Evolutionary conservation across 2,329 filamentous ascomycete species (phyloP).

Genomic region (Mariannaea sp.): DNA sequence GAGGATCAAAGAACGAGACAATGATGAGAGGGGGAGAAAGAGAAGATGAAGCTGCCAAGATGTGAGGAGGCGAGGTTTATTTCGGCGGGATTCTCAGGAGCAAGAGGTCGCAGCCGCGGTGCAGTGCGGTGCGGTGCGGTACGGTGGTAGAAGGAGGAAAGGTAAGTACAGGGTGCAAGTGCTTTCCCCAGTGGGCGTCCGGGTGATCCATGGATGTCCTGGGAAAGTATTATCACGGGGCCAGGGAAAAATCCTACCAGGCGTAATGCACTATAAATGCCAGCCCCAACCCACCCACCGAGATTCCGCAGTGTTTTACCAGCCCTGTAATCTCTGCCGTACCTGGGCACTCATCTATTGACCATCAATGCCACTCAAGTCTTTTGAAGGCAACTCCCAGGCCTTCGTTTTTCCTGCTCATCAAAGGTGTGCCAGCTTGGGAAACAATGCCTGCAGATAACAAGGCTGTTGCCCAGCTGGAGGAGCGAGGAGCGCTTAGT

Average conservation of each 20-base stretch:
- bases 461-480: neutral
- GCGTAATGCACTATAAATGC: neutral
- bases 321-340: neutral
- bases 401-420: neutral
- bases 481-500: neutral
- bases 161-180: slow-evolving; percentile 10
- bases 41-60: neutral
- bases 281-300: too few species aligned
- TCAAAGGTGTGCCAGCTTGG: neutral
- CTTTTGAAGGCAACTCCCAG: neutral
- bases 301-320: neutral
- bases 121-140: too few species aligned
- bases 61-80: neutral
- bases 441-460: neutral
- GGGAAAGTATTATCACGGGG: slow-evolving; percentile 17
- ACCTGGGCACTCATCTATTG: slow-evolving; percentile 1
- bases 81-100: neutral
- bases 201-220: slow-evolving; percentile 14
- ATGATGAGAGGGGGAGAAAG: neutral
- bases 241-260: neutral
- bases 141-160: slow-evolving; percentile 3
- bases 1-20: neutral
- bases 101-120: neutral
- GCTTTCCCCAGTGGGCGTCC: slow-evolving; percentile 11
- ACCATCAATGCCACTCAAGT: neutral